Evolutionary conservation across 345 rosid genomes (phyloP).

Genomic region (Hypericum androsaemum): DNA sequence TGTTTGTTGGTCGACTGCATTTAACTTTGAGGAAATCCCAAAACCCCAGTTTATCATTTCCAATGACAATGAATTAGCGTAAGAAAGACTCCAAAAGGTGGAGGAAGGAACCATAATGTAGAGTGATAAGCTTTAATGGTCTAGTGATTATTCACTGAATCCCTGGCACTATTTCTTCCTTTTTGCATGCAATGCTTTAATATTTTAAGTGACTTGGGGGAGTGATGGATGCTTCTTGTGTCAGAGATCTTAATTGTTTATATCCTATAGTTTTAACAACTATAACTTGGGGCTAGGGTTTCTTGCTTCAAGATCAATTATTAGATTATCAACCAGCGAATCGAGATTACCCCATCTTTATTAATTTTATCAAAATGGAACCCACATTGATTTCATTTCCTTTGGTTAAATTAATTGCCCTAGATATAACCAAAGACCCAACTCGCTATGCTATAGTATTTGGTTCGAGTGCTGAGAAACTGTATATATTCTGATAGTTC

Average conservation of each 20-base stretch:
- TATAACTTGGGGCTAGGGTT: conserved; percentile 23
- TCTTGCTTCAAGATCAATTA: conserved; percentile 5
- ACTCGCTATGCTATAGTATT: too few relatives aligned
- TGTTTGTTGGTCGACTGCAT: too few relatives aligned
- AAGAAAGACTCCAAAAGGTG: not conserved
- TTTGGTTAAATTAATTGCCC: conserved; percentile 13
- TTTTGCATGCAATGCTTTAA: too few relatives aligned
- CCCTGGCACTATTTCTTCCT: not conserved
- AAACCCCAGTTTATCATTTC: conserved; percentile 19
- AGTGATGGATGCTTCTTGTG: conserved; percentile 31
- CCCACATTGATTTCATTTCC: conserved; percentile 46
- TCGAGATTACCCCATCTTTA: conserved; percentile 20
- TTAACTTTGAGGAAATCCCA: conserved; percentile 19
- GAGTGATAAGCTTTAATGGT: conserved; percentile 17
- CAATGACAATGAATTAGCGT: not conserved
- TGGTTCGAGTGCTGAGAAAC: too few relatives aligned
- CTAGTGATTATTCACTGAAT: conserved; percentile 34
- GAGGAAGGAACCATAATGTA: too few relatives aligned
- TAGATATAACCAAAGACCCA: conserved; percentile 20
- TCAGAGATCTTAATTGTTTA: conserved; percentile 27
- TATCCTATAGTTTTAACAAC: conserved; percentile 49
- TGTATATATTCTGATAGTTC: too few relatives aligned
- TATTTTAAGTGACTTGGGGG: not conserved
- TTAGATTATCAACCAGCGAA: conserved; percentile 13
- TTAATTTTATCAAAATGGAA: conserved; percentile 29